Evolutionary conservation across 2,329 filamentous ascomycete genomes (phyloP).

Genomic region (Hypocrella siamensis): DNA sequence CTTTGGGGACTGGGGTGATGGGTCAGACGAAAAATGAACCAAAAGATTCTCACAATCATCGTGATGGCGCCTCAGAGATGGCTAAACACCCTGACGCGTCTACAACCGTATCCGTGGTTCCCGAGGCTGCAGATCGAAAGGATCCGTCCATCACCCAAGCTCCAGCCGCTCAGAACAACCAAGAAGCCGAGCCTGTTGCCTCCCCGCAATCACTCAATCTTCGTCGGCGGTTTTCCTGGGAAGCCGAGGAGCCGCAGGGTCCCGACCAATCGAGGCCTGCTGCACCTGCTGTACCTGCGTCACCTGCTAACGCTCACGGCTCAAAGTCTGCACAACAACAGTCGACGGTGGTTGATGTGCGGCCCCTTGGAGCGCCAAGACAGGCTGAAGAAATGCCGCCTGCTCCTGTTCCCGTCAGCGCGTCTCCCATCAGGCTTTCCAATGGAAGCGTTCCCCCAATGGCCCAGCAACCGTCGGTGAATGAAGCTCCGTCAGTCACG

Average conservation of each 20-base stretch:
- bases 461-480: background rate
- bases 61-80: conserved; percentile 25
- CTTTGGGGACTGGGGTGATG: conserved; percentile 6
- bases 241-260: conserved; percentile 10
- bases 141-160: background rate
- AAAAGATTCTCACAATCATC: conserved; percentile 53
- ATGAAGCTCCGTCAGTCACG: no score
- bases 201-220: conserved; percentile 3
- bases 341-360: background rate
- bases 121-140: conserved; percentile 1
- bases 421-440: conserved; percentile 1
- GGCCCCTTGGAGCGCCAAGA: background rate
- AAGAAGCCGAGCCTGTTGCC: conserved; percentile 1
- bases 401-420: background rate
- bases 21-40: conserved; percentile 49
- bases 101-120: background rate
- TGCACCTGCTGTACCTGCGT: background rate
- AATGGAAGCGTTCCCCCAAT: background rate
- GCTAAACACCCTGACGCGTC: background rate
- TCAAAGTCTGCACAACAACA: background rate
- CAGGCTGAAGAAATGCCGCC: background rate
- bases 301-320: background rate
- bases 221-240: conserved; percentile 22
- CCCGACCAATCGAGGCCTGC: background rate
- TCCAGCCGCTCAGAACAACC: background rate